Evolutionary conservation across 192 early-diverging fungal species (phyloP), one percentile per base, ranked within the genome.

Genomic region (Coemansia sp.): DNA sequence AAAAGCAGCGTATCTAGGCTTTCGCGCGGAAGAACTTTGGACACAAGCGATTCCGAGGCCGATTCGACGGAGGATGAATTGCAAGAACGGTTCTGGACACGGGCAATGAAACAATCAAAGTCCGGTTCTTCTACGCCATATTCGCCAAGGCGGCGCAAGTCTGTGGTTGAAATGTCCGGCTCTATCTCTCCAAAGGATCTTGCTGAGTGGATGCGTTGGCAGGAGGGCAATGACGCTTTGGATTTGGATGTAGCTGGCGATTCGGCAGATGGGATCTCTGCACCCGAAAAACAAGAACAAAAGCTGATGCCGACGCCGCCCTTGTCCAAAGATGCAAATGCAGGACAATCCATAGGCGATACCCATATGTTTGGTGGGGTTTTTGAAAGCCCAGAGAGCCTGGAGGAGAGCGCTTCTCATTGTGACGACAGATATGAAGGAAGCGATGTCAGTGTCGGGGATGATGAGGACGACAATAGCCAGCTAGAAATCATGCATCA

Each of bases 131-230:
- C 80, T 0, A 72, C 80, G 11, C 80, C 80, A 47, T 76, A 77
- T 61, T 74, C 80, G 41, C 80, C 80, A 19, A 63, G 72, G 3
- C 71, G 80, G 16, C 67, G 72, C 68, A 74, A 72, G 56, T 83
- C 80, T 32, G 54, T 77, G 11, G 72, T 71, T 3, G 80, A 77
- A 13, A 63, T 83, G 66, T 77, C 80, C 4, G 74, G 72, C 32
- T 38, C 63, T 19, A 83, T 83, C 9, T 83, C 80, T 4, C 75
- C 80, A 4, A 61, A 52, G 19, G 80, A 83, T 40, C 75, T 83
- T 0, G 80, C 73, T 7, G 75, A 74, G 50, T 83, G 80, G 80
- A 83, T 83, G 80, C 71, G 67, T 18, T 83, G 80, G 80, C 80
- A 77, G 42, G 80, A 59, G 43, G 72, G 71, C 37, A 42, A 47